phyloP scores from a whole-genome alignment of 75 land plant species.

The Pinus taeda region DNA sequence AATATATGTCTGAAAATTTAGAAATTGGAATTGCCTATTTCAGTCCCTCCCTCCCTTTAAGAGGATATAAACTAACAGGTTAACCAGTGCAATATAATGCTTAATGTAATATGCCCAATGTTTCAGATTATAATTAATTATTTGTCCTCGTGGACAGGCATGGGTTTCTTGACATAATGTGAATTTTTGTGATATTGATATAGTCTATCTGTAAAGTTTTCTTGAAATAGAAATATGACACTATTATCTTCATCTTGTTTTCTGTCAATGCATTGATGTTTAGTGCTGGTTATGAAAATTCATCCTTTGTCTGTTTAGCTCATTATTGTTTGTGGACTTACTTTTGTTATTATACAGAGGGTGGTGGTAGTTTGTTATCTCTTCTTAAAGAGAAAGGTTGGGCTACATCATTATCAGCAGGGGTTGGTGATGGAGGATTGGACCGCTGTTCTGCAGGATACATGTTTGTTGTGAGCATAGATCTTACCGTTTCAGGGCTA shows the following conservation, averaged over 20 bases:
- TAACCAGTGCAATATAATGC: neutral
- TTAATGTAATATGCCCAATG: neutral
- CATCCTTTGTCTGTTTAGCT: neutral
- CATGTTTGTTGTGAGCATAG: constrained; percentile 70
- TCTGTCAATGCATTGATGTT: neutral
- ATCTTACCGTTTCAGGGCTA: constrained; percentile 80
- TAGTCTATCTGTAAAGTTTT: neutral
- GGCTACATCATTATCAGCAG: constrained; percentile 90
- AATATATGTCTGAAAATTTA: too few species aligned
- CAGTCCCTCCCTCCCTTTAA: too few species aligned
- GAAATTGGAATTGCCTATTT: too few species aligned
- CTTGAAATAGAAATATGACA: neutral
- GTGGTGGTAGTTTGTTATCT: constrained; percentile 78
- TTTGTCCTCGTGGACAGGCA: neutral
- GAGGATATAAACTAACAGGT: neutral
- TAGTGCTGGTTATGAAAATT: neutral
- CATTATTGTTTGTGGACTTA: constrained; percentile 1
- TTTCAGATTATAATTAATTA: neutral
- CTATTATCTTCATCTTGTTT: neutral
- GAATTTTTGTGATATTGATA: neutral
- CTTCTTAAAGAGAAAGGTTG: constrained; percentile 82
- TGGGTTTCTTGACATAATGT: neutral
- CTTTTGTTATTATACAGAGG: constrained; percentile 57
- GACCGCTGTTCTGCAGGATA: constrained; percentile 78
- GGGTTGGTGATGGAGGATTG: constrained; percentile 89